A percentile compares a stretch with the other conserved stretches of the same genome.
These are phyloP conservation scores for Teratosphaeria viscida DNA, from an alignment of 2,329 filamentous ascomycete species.

Conservation along the genomic window DNA sequence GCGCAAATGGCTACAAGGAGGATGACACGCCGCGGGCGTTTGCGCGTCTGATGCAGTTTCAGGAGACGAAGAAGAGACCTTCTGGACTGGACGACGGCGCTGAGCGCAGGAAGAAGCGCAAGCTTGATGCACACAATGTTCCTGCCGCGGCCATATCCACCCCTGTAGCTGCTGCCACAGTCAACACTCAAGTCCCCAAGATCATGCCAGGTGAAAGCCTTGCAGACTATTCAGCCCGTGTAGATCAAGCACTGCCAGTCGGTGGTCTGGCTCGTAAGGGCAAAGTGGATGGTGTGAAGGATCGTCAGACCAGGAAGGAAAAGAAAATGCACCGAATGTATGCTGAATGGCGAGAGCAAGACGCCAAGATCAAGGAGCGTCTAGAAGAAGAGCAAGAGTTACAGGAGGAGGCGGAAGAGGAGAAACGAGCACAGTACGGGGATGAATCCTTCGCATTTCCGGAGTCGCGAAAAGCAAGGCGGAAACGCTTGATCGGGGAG, in stretches of 20 bases:
- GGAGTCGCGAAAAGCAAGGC: conserved; percentile 39
- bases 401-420: conserved; percentile 52
- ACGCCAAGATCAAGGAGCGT: conserved; percentile 68
- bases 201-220: conserved; percentile 79
- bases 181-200: conserved; percentile 41
- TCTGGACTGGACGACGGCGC: conserved; percentile 64
- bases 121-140: conserved; percentile 20
- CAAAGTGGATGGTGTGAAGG: conserved; percentile 53
- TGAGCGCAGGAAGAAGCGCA: conserved; percentile 26
- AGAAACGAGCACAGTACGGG: conserved; percentile 52
- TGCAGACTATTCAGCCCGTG: conserved; percentile 69
- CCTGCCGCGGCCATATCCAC: neutral
- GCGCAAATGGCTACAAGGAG: conserved; percentile 38
- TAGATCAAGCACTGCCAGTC: conserved; percentile 75
- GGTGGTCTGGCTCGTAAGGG: conserved; percentile 52
- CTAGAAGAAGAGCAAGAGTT: conserved; percentile 59
- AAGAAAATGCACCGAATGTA: conserved; percentile 58
- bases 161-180: conserved; percentile 1
- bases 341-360: conserved; percentile 58
- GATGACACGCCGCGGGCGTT: conserved; percentile 88
- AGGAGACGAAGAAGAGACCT: conserved; percentile 44
- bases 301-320: conserved; percentile 70
- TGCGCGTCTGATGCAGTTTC: conserved; percentile 68
- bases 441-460: conserved; percentile 45
- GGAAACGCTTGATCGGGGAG: conserved; percentile 32